Base-by-base conservation (phyloP, 495 filamentous ascomycete genomes). In the Talaromyces thailandensis region DNA sequence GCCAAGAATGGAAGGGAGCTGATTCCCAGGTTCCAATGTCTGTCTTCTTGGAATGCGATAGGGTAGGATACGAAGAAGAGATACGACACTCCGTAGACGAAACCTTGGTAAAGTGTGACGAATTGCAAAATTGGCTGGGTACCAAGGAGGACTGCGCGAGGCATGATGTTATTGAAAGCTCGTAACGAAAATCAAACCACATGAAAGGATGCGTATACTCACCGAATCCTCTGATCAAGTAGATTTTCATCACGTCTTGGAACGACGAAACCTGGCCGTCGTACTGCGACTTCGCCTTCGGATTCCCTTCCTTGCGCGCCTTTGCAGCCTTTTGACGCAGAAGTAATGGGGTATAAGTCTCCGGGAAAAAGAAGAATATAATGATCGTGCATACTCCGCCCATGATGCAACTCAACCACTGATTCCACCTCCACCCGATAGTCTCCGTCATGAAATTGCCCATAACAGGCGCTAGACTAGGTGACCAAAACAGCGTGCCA, bases 1-100 rank as follows among this genome's bases (percentile, higher is more conserved):
- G 81, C 84, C 83, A 91, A 24, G 82, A 89, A 18, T 87, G 77
- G 89, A 86, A 93, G 75, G 91, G 91, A 48, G 89, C 74, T 71
- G 1, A 66, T 65, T 11, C 76, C 70, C 8, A 75, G 62, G 32
- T 65, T 68, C 50, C 80, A 76, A 21, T 64, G 60, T 57, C 76
- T 76, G n/a, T 64, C 69, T 71, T 73, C 67, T 64, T 81, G 66
- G 69, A 85, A 88, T 59, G 88, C 86, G 21, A 89, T 76, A 0
- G 86, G 86, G 65, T 81, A 89, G 6, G 83, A 81, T 58, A 87
- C 81, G 64, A 90, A 89, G 64, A 81, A 88, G 66, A 91, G 74
- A 59, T 73, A 91, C 64, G 93, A 68, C 90, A 92, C n/a, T 83
- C 79, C 3, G 25, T 82, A 70, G 16, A 80, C 81, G 32, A 86